Conservation (phyloP, 2,329 filamentous ascomycete genomes). For the Tolypocladium sp. region DNA sequence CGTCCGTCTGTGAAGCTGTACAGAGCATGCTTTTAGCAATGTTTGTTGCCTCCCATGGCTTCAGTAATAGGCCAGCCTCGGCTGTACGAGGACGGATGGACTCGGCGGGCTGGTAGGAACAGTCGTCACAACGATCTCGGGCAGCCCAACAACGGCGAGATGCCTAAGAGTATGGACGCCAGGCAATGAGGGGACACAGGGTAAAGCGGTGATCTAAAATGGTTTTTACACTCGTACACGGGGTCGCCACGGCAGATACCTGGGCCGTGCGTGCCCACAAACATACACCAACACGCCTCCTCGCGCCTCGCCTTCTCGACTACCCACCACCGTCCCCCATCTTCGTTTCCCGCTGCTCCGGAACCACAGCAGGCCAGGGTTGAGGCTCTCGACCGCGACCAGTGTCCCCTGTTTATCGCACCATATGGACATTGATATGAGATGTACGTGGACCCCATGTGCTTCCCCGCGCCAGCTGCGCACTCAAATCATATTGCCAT, state of each 20-base stretch:
- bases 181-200: neutral
- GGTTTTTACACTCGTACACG: slow-evolving; percentile 30
- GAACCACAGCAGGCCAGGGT: neutral
- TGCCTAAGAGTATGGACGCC: too few relatives aligned
- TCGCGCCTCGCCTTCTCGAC: neutral
- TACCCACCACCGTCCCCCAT: neutral
- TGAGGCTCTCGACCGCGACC: neutral
- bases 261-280: neutral
- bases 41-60: neutral
- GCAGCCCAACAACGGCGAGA: neutral
- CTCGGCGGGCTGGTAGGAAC: neutral
- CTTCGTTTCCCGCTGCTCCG: neutral
- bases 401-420: neutral
- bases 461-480: neutral
- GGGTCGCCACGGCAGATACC: neutral
- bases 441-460: neutral
- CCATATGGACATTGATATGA: neutral
- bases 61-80: neutral
- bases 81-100: neutral
- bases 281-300: slow-evolving; percentile 3
- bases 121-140: neutral
- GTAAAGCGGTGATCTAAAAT: slow-evolving; percentile 7
- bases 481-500: neutral
- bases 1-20: neutral
- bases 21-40: neutral